Conservation (phyloP, 202 grass and related monocot genomes). For the Saccharum hybrid region DNA sequence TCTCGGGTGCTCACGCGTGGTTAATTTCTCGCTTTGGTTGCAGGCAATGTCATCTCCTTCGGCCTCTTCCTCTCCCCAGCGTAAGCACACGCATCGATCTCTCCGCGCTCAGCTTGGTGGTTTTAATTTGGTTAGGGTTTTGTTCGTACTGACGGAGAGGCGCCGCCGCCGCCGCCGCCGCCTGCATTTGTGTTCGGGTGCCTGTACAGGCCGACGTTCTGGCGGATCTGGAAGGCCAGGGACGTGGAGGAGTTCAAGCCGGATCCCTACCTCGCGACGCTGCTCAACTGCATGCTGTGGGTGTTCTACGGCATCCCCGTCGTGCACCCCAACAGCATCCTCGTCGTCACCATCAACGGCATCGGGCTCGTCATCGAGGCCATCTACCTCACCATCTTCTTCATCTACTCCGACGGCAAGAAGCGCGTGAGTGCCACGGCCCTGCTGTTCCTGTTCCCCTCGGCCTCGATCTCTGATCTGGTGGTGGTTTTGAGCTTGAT, state of each 20-base stretch:
- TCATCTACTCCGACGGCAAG: conserved; percentile 43
- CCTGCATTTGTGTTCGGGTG: background rate
- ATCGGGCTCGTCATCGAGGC: conserved; percentile 67
- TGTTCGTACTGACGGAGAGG: background rate
- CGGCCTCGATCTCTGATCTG: background rate
- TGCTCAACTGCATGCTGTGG: conserved; percentile 85
- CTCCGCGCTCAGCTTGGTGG: background rate
- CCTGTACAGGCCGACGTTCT: conserved; percentile 55
- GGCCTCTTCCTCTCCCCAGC: conserved; percentile 67
- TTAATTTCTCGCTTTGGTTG: conserved; percentile 28
- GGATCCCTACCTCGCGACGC: conserved; percentile 68
- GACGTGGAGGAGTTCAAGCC: conserved; percentile 73
- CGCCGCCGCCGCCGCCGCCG: too few relatives aligned
- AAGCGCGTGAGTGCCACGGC: conserved; percentile 50
- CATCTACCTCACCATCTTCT: conserved; percentile 66
- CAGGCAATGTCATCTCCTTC: conserved; percentile 75
- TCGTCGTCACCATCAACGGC: conserved; percentile 85
- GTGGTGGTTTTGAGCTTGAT: conserved; percentile 15
- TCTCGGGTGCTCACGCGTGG: background rate
- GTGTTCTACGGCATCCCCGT: conserved; percentile 79
- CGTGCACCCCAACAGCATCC: conserved; percentile 78
- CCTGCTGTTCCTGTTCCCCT: background rate
- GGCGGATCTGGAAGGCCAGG: conserved; percentile 60
- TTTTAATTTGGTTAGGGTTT: conserved; percentile 3
- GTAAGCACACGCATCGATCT: conserved; percentile 42